These are phyloP conservation scores for Saccharomycopsis oosterbeekiorum DNA, from an alignment of 805 yeast species.

Conservation along the genomic window DNA sequence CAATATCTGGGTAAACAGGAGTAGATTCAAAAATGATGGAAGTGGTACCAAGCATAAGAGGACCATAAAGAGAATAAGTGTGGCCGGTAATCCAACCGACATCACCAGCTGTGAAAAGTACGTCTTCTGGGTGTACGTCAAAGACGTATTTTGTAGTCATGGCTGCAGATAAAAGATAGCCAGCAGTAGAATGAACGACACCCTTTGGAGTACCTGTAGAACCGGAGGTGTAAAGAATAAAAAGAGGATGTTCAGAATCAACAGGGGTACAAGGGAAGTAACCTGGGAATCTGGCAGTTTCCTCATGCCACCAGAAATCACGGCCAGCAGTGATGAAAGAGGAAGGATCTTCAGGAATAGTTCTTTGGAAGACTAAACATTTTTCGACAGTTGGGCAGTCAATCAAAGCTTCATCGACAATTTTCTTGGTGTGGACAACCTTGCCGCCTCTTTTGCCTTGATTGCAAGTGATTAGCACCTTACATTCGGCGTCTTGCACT, in stretches of 20 bases:
- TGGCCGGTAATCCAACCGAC: slow-evolving; percentile 99
- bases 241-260: slow-evolving; percentile 87
- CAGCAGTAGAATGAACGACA: slow-evolving; percentile 91
- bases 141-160: slow-evolving; percentile 87
- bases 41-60: slow-evolving; percentile 78
- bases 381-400: slow-evolving; percentile 63
- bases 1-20: slow-evolving; percentile 91
- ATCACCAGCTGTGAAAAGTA: slow-evolving; percentile 94
- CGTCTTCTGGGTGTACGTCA: slow-evolving; percentile 83
- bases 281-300: slow-evolving; percentile 66
- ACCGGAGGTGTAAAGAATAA: slow-evolving; percentile 93
- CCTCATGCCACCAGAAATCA: slow-evolving; percentile 96
- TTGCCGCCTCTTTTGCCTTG: slow-evolving; percentile 96
- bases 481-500: slow-evolving; percentile 76
- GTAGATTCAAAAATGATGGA: slow-evolving; percentile 94
- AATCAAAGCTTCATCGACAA: slow-evolving; percentile 87
- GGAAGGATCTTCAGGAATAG: slow-evolving; percentile 53
- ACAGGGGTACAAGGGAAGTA: slow-evolving; percentile 85
- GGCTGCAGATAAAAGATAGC: slow-evolving; percentile 87
- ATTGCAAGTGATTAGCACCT: slow-evolving; percentile 86
- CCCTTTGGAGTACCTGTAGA: slow-evolving; percentile 99
- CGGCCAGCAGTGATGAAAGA: slow-evolving; percentile 53
- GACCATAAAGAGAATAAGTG: slow-evolving; percentile 92
- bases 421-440: slow-evolving; percentile 81
- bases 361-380: slow-evolving; percentile 82